phyloP scores from a whole-genome alignment of 768 basidiomycete species.

The Gloeopeniophorella convolvens region DNA sequence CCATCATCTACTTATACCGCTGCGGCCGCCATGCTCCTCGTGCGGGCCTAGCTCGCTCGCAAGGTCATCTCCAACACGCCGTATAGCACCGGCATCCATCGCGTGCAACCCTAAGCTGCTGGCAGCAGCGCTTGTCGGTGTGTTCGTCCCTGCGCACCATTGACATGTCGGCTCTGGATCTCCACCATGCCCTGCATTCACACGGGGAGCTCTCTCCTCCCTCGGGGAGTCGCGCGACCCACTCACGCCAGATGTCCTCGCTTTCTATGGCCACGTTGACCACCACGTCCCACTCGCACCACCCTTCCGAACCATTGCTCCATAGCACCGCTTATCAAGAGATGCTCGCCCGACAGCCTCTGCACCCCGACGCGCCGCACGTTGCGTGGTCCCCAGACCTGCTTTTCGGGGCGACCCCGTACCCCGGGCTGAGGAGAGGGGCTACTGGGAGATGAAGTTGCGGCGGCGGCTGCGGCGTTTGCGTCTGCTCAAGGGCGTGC shows the following conservation, averaged over 20 bases:
- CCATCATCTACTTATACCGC: constrained; percentile 4
- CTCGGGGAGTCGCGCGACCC: constrained; percentile 5
- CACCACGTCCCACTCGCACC: constrained; percentile 25
- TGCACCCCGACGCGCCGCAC: constrained; percentile 36
- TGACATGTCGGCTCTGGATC: constrained; percentile 14
- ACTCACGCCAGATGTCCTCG: constrained; percentile 26
- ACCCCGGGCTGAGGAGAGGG: constrained; percentile 29
- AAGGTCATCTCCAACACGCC: background rate
- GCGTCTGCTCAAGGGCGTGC: constrained; percentile 24
- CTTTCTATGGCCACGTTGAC: constrained; percentile 28
- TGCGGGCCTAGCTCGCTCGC: background rate
- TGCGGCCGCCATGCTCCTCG: background rate
- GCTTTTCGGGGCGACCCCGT: constrained; percentile 29
- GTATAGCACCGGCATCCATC: background rate
- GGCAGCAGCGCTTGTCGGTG: too few relatives aligned
- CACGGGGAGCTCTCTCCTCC: background rate
- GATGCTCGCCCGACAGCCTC: constrained; percentile 33
- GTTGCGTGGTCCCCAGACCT: constrained; percentile 28
- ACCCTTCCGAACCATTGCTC: constrained; percentile 29
- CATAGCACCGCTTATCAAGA: constrained; percentile 32
- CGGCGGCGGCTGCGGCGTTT: constrained; percentile 32
- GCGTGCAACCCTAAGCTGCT: background rate
- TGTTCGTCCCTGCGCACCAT: background rate
- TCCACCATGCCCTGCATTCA: background rate
- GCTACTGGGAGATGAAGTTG: constrained; percentile 24